Percentiles rank a stretch among this genome's conserved stretches.
These are phyloP conservation scores for Penicillium pulvis DNA, from an alignment of 495 filamentous ascomycete species.

Conservation along the genomic window DNA sequence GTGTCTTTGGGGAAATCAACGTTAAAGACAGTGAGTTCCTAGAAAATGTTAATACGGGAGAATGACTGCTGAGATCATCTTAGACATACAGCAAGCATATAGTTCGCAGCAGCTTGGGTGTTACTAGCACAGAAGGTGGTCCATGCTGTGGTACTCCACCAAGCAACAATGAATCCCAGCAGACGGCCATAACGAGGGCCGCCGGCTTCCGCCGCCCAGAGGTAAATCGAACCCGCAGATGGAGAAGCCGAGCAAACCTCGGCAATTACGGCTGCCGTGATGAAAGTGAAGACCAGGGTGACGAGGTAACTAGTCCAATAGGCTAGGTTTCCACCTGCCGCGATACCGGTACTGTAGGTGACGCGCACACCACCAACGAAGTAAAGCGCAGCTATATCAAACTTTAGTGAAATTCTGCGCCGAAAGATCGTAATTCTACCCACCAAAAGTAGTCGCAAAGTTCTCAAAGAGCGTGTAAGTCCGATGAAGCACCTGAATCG, in stretches of 20 bases:
- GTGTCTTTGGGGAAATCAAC: slow-evolving; percentile 51
- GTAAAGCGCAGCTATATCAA: slow-evolving; percentile 51
- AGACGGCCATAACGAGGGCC: slow-evolving; percentile 54
- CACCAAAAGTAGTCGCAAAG: slow-evolving; percentile 58
- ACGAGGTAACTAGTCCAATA: slow-evolving; percentile 62
- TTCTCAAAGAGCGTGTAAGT: slow-evolving; percentile 55
- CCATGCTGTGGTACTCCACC: slow-evolving; percentile 64
- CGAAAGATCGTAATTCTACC: slow-evolving; percentile 10
- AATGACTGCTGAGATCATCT: not conserved
- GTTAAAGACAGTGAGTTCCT: slow-evolving; percentile 57
- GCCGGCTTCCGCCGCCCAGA: slow-evolving; percentile 59
- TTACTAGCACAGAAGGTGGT: slow-evolving; percentile 59
- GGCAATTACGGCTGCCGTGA: slow-evolving; percentile 58
- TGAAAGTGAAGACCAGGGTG: slow-evolving; percentile 58
- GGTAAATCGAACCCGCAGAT: slow-evolving; percentile 58
- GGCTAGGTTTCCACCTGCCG: slow-evolving; percentile 56
- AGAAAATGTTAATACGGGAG: not conserved
- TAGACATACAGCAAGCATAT: slow-evolving; percentile 51
- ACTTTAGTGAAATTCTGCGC: not conserved
- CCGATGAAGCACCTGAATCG: slow-evolving; percentile 45
- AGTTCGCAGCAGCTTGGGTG: slow-evolving; percentile 55
- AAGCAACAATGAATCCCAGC: slow-evolving; percentile 57
- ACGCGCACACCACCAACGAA: slow-evolving; percentile 58
- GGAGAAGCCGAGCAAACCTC: slow-evolving; percentile 59
- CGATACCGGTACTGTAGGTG: slow-evolving; percentile 58